Base-by-base conservation (phyloP, 139 green algal genomes). In the Chlorella sorokiniana region DNA sequence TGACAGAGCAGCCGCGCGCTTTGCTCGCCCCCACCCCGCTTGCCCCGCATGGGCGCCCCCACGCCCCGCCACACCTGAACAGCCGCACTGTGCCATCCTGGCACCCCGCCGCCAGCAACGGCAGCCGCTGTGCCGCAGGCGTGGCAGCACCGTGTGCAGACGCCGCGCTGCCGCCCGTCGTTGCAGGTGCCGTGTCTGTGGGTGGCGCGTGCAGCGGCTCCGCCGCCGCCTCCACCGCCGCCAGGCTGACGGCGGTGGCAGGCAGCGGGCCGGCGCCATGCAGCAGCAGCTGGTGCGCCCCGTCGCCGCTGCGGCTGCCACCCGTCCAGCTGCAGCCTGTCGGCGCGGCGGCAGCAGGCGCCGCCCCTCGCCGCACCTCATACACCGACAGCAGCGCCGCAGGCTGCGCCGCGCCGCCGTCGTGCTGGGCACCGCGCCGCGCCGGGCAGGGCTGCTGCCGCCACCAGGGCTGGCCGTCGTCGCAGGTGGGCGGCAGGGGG, bases 71-170 rank as follows among this genome's bases (percentile, higher is more conserved):
- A 31, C 51, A 69, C 73, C 73, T 79, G 52, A 52, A 69, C 35
- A 79, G 73, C 10, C 54, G 73, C 54, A 79, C 73, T 0, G 38
- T 22, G 63, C 77, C 77, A 27, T 82, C 77, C n/a, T 82, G 29
- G 45, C 77, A 76, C 16, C 77, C 77, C 0, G 44, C 62, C 1
- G 65, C 61, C 63, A 82, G 45, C 42, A 82, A n/a, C 42, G 63
- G 76, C 29, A 42, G 40, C 25, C 8, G 40, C 3, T 31, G 38
- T 35, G 22, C 41, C 10, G 27, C 75, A 23, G 75, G 35, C 52
- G 72, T 35, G 7, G 51, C 14, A 11, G 35, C 8, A n/a, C n/a
- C n/a, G n/a, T n/a, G n/a, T 20, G 31, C 25, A 33, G 23, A 7
- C 9, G n/a, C 59, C 18, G 75, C 3, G 7, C 59, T 35, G 22